These are phyloP conservation scores for Curvularia hawaiiensis DNA, from an alignment of 2,329 filamentous ascomycete genomes.

Conservation along the genomic window DNA sequence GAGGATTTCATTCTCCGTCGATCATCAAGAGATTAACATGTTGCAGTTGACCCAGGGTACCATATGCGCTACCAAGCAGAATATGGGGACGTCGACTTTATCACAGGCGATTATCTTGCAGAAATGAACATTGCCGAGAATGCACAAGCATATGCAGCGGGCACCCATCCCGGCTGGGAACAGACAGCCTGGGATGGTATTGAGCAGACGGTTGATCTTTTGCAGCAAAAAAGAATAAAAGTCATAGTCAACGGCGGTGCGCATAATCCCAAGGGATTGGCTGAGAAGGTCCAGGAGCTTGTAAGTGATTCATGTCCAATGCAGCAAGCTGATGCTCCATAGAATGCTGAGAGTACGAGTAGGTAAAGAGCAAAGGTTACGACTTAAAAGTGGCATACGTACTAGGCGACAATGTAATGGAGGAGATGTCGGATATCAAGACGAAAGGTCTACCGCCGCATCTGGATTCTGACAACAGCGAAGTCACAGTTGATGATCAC, in stretches of 20 bases:
- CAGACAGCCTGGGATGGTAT: constrained; percentile 57
- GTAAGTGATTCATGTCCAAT: constrained; percentile 22
- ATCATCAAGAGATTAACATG: not conserved
- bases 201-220: constrained; percentile 51
- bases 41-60: not conserved
- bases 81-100: not conserved
- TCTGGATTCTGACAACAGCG: constrained; percentile 50
- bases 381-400: constrained; percentile 53
- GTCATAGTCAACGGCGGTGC: constrained; percentile 63
- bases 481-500: constrained; percentile 7
- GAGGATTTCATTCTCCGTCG: not conserved
- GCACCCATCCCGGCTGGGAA: constrained; percentile 19
- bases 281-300: constrained; percentile 52
- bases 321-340: not conserved
- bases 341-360: not conserved
- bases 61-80: not conserved
- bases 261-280: constrained; percentile 59
- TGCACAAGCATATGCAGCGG: not conserved
- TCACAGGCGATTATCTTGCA: not conserved
- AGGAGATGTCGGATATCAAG: constrained; percentile 34
- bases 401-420: constrained; percentile 53
- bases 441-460: constrained; percentile 48
- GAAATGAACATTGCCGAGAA: not conserved
- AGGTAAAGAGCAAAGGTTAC: constrained; percentile 44
- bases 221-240: constrained; percentile 55